Percentiles rank a stretch among this genome's conserved stretches.
phyloP scores from a whole-genome alignment of 768 basidiomycete species.

The Roridomyces roridus region DNA sequence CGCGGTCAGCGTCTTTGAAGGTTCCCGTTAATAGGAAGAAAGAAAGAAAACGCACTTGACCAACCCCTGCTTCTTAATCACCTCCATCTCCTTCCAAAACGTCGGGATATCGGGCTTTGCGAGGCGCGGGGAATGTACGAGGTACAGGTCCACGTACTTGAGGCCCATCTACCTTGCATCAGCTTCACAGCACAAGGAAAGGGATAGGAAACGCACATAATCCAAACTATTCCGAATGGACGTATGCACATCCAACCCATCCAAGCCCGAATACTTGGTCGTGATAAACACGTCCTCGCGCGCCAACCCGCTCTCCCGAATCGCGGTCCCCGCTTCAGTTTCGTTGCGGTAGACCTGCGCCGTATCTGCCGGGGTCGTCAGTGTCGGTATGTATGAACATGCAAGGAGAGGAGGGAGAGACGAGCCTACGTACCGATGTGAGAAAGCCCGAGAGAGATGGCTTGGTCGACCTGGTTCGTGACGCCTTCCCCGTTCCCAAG shows the following conservation, averaged over 20 bases:
- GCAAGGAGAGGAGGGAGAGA: not conserved
- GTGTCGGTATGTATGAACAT: too few species aligned
- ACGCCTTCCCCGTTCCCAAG: slow-evolving; percentile 61
- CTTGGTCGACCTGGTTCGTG: slow-evolving; percentile 64
- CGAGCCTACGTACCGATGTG: slow-evolving; percentile 63
- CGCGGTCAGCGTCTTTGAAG: too few species aligned
- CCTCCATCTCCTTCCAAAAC: slow-evolving; percentile 70
- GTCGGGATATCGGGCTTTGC: slow-evolving; percentile 65
- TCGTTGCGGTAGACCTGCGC: slow-evolving; percentile 70
- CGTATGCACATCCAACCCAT: slow-evolving; percentile 57
- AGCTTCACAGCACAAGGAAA: too few species aligned
- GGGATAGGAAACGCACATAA: slow-evolving; percentile 43
- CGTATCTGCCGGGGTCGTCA: slow-evolving; percentile 50
- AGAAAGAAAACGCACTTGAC: slow-evolving; percentile 40
- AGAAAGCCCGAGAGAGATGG: slow-evolving; percentile 63
- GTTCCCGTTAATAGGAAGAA: too few species aligned
- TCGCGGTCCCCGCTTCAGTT: slow-evolving; percentile 57
- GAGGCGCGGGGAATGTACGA: slow-evolving; percentile 65
- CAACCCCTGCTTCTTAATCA: slow-evolving; percentile 58
- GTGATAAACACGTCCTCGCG: slow-evolving; percentile 69
- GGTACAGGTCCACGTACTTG: slow-evolving; percentile 71
- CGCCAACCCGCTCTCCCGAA: slow-evolving; percentile 60
- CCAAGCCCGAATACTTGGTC: slow-evolving; percentile 64
- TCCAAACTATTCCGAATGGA: slow-evolving; percentile 63
- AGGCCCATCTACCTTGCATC: slow-evolving; percentile 57